Base-by-base conservation (phyloP, 257 asterid genomes). In the Lantana camara region DNA sequence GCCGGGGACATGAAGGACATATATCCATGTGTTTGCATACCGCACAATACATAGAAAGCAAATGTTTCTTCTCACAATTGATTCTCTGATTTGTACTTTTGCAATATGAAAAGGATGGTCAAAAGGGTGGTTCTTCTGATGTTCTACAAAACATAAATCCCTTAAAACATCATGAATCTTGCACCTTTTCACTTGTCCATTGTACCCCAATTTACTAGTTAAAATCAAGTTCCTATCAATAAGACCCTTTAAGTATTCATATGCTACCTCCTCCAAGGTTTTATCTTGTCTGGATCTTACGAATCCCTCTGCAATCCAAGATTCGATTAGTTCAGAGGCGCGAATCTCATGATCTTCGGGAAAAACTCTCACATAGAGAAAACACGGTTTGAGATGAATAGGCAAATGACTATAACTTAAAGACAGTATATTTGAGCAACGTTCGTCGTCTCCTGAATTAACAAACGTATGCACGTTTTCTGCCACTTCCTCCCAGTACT, bases 191-290 rank as follows among this genome's bases (percentile, higher is more conserved):
- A n/a, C n/a, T n/a, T n/a, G n/a, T n/a, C n/a, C n/a, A n/a, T n/a
- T n/a, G n/a, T n/a, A n/a, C n/a, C n/a, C n/a, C n/a, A n/a, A n/a
- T n/a, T n/a, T n/a, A n/a, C n/a, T n/a, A n/a, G n/a, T n/a, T n/a
- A n/a, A n/a, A n/a, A n/a, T n/a, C n/a, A n/a, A n/a, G n/a, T n/a
- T n/a, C n/a, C n/a, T n/a, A n/a, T n/a, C n/a, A n/a, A 44, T 9
- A 30, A 60, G 55, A 41, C 23, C 55, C 19, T 44, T 22, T 27
- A 60, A n/a, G 35, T 41, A 60, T n/a, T 46, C 55, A 0, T 8
- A 3, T 12, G 38, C 66, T 9, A 55, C 59, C 55, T 71, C 77
- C 59, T 76, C 81, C 49, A 61, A 40, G 68, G 22, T 38, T 14
- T 76, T 67, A 22, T 4, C 16, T 22, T 9, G 32, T 11, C 1